A percentile compares a stretch with the other conserved stretches of the same genome.
Evolutionary conservation across 2,329 filamentous ascomycete species (phyloP).

Genomic region (Magnaporthiopsis rhizophila): DNA sequence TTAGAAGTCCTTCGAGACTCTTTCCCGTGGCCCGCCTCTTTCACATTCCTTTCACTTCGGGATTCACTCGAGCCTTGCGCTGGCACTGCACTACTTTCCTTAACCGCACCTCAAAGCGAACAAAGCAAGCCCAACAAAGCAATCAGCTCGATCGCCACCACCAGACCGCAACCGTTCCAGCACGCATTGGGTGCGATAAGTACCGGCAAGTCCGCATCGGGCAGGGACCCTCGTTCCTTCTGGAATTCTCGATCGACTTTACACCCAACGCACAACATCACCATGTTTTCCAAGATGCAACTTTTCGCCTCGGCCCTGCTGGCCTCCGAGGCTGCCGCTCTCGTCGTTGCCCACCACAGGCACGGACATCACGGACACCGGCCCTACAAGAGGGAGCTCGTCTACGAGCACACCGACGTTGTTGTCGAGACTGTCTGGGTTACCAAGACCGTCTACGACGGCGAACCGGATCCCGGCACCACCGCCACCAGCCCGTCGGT

Average conservation of each 20-base stretch:
- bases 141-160: no score
- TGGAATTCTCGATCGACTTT: neutral
- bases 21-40: no score
- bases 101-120: no score
- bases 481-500: slow-evolving; percentile 11
- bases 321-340: slow-evolving; percentile 26
- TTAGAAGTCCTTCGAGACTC: no score
- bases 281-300: slow-evolving; percentile 13
- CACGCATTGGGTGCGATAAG: no score
- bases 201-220: no score
- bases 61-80: no score
- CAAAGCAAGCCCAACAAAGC: no score
- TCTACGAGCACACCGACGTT: slow-evolving; percentile 24
- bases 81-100: no score
- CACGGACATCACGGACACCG: slow-evolving; percentile 24
- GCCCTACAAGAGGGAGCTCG: slow-evolving; percentile 23
- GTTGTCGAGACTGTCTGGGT: slow-evolving; percentile 30
- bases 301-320: slow-evolving; percentile 34
- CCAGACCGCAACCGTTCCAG: no score
- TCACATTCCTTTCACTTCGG: no score
- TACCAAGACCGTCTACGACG: slow-evolving; percentile 33
- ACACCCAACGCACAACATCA: slow-evolving; percentile 2
- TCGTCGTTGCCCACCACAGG: slow-evolving; percentile 34
- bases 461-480: slow-evolving; percentile 12
- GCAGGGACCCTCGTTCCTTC: no score